Base-by-base conservation (phyloP, 2,329 filamentous ascomycete species). In the Curvularia verruculosa region DNA sequence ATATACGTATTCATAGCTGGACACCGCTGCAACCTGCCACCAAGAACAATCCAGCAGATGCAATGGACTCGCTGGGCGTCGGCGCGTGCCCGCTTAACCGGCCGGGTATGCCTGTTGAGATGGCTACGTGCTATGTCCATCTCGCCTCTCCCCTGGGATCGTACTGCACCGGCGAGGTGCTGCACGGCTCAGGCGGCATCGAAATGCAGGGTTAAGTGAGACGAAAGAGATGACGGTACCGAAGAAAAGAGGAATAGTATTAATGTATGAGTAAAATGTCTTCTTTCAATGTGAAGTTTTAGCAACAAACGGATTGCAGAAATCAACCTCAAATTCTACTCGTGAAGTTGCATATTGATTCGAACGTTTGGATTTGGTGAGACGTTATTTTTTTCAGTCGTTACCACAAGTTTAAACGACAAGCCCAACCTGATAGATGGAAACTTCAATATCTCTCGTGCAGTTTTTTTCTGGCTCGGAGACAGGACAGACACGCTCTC, bases 61-160 rank as follows among this genome's bases (percentile, higher is more conserved):
- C 59, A 6, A 64, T 64, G 60, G 54, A 65, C 1, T 48, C 50
- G 0, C 39, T 67, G 3, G 64, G 61, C 12, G 64, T 66, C 4
- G 64, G 64, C 1, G 61, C 61, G 21, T 66, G 64, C 34, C 63
- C 63, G 10, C 24, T 67, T 26, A 66, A 66, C 18, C 49, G 63
- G 7, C 59, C 59, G 5, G 65, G 61, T 1, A 64, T 64, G 63
- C 65, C 65, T 3, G 56, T 64, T 9, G 65, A 67, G 41, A 58
- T 67, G 55, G 65, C 63, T 2, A 60, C 60, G 5, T 52, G 51
- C 13, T 67, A 66, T 44, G 65, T 67, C 5, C 54, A 63, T 40
- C 58, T 66, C 26, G 62, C 64, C 15, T 64, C 61, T 1, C 64
- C 64, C 3, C 40, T 66, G 4, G 58, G 61, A 2, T 64, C 59